These are phyloP conservation scores for Clavispora fructus DNA, from an alignment of 805 yeast genomes.

Conservation along the genomic window DNA sequence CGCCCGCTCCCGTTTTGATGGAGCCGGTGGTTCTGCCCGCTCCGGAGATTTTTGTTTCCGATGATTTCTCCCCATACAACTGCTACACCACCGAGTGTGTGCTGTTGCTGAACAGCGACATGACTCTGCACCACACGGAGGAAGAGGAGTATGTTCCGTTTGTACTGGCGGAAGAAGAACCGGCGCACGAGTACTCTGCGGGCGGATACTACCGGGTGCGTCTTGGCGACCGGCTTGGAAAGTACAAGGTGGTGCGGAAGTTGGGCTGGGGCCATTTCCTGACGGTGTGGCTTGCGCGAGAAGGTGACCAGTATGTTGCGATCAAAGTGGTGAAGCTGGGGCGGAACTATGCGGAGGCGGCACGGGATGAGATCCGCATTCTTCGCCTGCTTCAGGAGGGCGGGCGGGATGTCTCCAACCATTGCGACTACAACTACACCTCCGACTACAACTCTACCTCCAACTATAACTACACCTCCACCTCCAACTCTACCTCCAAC, in stretches of 20 bases:
- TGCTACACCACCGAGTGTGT: conserved; percentile 34
- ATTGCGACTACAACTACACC: no score
- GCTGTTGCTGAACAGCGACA: conserved; percentile 33
- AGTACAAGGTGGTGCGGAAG: conserved; percentile 79
- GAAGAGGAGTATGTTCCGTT: neutral
- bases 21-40: neutral
- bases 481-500: neutral
- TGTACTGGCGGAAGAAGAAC: conserved; percentile 57
- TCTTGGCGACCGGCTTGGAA: conserved; percentile 77
- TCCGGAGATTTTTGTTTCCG: neutral
- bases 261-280: conserved; percentile 99
- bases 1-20: conserved; percentile 2
- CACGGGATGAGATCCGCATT: conserved; percentile 81
- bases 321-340: conserved; percentile 92
- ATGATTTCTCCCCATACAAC: conserved; percentile 11
- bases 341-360: conserved; percentile 86
- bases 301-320: conserved; percentile 85
- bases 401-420: no score
- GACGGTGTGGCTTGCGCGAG: conserved; percentile 27
- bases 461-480: neutral
- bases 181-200: conserved; percentile 72
- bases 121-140: conserved; percentile 22
- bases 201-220: conserved; percentile 97
- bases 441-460: neutral
- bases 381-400: conserved; percentile 70